These are phyloP conservation scores for Venturia effusa DNA, from an alignment of 2,329 filamentous ascomycete species.

Conservation along the genomic window DNA sequence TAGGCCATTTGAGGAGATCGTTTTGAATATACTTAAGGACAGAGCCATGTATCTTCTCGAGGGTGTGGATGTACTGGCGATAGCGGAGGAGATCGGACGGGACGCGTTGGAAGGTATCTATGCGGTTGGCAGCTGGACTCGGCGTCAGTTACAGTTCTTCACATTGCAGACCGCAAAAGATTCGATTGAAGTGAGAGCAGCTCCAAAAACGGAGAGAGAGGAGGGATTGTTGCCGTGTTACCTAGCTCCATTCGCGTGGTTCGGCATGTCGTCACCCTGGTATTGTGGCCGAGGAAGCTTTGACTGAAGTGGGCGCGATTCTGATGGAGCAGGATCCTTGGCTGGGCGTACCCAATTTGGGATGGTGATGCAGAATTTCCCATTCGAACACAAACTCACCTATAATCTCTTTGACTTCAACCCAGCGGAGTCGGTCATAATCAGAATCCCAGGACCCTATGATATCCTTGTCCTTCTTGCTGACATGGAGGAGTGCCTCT, in stretches of 20 bases:
- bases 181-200: too few species aligned
- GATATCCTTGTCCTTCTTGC: slow-evolving; percentile 57
- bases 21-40: slow-evolving; percentile 66
- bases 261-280: slow-evolving; percentile 7
- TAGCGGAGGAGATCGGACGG: slow-evolving; percentile 74
- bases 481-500: slow-evolving; percentile 52
- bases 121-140: slow-evolving; percentile 46
- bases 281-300: not conserved
- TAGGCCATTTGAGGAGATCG: slow-evolving; percentile 59
- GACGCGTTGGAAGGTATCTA: slow-evolving; percentile 65
- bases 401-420: slow-evolving; percentile 53
- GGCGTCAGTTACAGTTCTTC: not conserved
- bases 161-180: too few species aligned
- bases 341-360: not conserved
- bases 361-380: not conserved
- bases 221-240: too few species aligned
- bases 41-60: slow-evolving; percentile 60
- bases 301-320: not conserved
- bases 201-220: too few species aligned
- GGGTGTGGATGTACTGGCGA: slow-evolving; percentile 52
- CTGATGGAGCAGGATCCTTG: not conserved
- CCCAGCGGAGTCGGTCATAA: slow-evolving; percentile 58
- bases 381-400: slow-evolving; percentile 19
- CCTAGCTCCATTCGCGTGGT: too few species aligned
- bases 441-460: slow-evolving; percentile 59